These are phyloP conservation scores for Nephelium lappaceum DNA, from an alignment of 345 rosid genomes.

Conservation along the genomic window DNA sequence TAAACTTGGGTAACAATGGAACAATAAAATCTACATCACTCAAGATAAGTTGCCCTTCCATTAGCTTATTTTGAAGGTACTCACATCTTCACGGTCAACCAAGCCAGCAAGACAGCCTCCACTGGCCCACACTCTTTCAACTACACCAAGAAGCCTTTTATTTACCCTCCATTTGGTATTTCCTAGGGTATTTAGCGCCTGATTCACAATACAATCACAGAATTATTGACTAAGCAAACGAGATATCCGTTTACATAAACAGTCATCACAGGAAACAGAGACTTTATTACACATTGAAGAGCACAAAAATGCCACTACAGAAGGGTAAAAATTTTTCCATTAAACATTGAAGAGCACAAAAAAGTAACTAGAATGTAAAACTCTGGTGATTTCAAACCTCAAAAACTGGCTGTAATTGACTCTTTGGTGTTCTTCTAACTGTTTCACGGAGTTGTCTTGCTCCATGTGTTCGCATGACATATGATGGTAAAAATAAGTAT, in stretches of 20 bases:
- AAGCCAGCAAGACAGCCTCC: slow-evolving; percentile 84
- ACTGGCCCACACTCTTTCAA: slow-evolving; percentile 92
- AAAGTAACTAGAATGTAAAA: neutral
- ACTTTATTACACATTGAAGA: too few relatives aligned
- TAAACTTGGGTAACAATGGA: neutral
- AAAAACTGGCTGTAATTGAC: slow-evolving; percentile 69
- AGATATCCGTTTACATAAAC: neutral
- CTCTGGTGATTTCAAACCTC: slow-evolving; percentile 58
- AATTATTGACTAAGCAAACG: slow-evolving; percentile 20
- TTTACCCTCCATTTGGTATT: slow-evolving; percentile 93
- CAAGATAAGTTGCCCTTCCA: neutral
- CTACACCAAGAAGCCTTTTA: slow-evolving; percentile 73
- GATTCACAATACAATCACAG: slow-evolving; percentile 33
- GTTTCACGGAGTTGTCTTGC: slow-evolving; percentile 75
- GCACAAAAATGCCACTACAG: neutral
- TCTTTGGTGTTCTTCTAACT: slow-evolving; percentile 59
- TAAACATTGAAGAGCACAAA: neutral
- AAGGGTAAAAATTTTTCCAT: neutral
- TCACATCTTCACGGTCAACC: slow-evolving; percentile 90
- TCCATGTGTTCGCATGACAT: slow-evolving; percentile 93
- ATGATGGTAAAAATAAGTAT: slow-evolving; percentile 82
- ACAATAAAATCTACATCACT: slow-evolving; percentile 11
- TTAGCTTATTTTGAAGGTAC: slow-evolving; percentile 24
- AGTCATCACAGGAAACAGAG: too few relatives aligned
- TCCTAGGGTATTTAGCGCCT: slow-evolving; percentile 97